A percentile compares a stretch with the other conserved stretches of the same genome.
phyloP scores from a whole-genome alignment of 768 basidiomycete species.

The Rhodotorula toruloides region DNA sequence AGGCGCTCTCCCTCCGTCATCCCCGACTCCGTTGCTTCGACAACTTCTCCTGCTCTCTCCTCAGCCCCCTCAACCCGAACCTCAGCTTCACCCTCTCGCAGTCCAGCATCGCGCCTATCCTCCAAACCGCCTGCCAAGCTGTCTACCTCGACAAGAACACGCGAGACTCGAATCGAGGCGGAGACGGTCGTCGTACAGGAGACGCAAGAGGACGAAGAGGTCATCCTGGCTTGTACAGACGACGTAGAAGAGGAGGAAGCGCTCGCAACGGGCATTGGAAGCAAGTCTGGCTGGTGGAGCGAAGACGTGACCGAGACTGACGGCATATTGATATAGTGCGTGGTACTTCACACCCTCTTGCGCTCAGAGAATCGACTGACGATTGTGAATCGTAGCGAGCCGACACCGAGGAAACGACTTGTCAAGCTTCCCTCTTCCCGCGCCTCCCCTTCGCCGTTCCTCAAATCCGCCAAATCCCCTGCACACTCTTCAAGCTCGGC shows the following conservation, averaged over 20 bases:
- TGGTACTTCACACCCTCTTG: background rate
- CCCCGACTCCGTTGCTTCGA: no score
- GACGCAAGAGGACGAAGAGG: conserved; percentile 3
- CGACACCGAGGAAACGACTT: conserved; percentile 30
- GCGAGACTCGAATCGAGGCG: background rate
- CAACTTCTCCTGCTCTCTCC: no score
- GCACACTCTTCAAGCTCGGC: background rate
- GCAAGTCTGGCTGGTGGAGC: background rate
- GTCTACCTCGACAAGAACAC: background rate
- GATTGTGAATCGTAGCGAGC: conserved; percentile 5
- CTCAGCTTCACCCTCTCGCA: no score
- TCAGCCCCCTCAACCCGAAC: no score
- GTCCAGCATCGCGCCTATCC: no score
- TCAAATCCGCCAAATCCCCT: no score
- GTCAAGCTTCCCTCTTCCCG: background rate
- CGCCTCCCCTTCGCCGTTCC: background rate
- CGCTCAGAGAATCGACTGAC: background rate
- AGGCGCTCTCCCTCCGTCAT: no score
- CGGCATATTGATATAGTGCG: conserved; percentile 32
- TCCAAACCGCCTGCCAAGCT: no score
- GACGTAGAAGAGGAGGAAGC: conserved; percentile 8
- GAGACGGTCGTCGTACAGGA: background rate
- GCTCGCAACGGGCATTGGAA: no score
- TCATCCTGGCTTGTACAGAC: conserved; percentile 6
- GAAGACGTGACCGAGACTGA: background rate